Evolutionary conservation across 345 rosid genomes (phyloP).

Genomic region (Orychophragmus violaceus): DNA sequence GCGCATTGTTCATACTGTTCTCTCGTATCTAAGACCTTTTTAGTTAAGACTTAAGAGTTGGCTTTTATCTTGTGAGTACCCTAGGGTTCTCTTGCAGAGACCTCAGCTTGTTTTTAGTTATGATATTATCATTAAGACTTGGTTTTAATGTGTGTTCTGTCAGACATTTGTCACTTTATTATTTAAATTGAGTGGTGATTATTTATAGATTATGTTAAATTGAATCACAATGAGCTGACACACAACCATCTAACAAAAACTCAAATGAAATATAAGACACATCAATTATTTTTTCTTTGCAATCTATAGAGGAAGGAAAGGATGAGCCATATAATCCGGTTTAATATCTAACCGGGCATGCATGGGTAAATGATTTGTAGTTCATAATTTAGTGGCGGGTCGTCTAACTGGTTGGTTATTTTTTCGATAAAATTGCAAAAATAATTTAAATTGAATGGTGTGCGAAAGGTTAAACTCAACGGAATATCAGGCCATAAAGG

Average conservation of each 20-base stretch:
- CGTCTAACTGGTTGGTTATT: not conserved
- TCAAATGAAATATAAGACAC: not conserved
- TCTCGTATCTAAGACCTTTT: constrained; percentile 1
- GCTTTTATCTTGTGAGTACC: not conserved
- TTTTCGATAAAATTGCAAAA: not conserved
- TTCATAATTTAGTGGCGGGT: not conserved
- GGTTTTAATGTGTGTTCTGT: not conserved
- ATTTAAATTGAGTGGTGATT: not conserved
- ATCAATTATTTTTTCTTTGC: too few relatives aligned
- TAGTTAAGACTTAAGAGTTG: not conserved
- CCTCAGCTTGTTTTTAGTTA: not conserved
- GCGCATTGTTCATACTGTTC: constrained; percentile 11
- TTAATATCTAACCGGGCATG: not conserved
- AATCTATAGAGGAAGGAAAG: too few relatives aligned
- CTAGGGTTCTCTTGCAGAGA: not conserved
- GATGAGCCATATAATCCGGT: not conserved
- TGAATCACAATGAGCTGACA: not conserved
- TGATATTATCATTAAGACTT: not conserved
- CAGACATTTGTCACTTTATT: not conserved
- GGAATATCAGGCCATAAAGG: too few relatives aligned
- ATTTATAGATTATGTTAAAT: not conserved
- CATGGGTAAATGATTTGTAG: not conserved
- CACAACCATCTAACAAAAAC: not conserved
- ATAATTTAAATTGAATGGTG: too few relatives aligned
- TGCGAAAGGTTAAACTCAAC: too few relatives aligned